Base-by-base conservation (phyloP, 768 basidiomycete species). In the Lactifluus volemus region DNA sequence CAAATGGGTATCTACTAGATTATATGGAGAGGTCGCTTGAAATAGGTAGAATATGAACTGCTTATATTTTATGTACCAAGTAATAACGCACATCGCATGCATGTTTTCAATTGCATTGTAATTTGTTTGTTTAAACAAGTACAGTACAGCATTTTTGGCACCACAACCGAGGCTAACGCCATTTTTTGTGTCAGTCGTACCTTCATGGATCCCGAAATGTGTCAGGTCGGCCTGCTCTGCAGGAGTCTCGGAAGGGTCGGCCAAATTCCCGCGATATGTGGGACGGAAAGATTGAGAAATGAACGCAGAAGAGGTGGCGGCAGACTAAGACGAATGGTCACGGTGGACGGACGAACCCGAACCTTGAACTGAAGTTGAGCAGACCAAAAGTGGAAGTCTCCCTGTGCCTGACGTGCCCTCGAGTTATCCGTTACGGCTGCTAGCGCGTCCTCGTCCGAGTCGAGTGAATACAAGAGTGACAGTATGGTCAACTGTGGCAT, bases 381-480 rank as follows among this genome's bases (percentile, higher is more conserved):
- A 84, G 67, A 2, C 80, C 83, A 25, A 64, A 84, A 78, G 67
- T 84, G 83, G 73, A 82, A 84, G 53, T 85, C 81, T 8, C 84
- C 84, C 63, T 76, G 74, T 5, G 79, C 82, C 2, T 67, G 42
- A 5, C 72, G 65, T 2, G 71, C 73, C 14, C 75, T 75, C 49
- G 69, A 68, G 66, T 83, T 85, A 8, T 73, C 66, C 2, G 78
- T 78, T 17, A 84, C 84, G 4, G 74, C 68, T 52, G 70, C 62
- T 7, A 85, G 75, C 0, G 70, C 69, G 7, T 57, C 41, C 4
- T 59, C 74, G 34, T 79, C n/a, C n/a, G n/a, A n/a, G n/a, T n/a
- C 75, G 11, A 63, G 67, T 0, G 84, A 86, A 67, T 82, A 84
- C 45, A 78, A 77, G 25, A n/a, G n/a, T n/a, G n/a, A 2, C 25